Evolutionary conservation across 2,329 filamentous ascomycete genomes (phyloP), one percentile per base, ranked within the genome.

Genomic region (Trichoderma sp.): DNA sequence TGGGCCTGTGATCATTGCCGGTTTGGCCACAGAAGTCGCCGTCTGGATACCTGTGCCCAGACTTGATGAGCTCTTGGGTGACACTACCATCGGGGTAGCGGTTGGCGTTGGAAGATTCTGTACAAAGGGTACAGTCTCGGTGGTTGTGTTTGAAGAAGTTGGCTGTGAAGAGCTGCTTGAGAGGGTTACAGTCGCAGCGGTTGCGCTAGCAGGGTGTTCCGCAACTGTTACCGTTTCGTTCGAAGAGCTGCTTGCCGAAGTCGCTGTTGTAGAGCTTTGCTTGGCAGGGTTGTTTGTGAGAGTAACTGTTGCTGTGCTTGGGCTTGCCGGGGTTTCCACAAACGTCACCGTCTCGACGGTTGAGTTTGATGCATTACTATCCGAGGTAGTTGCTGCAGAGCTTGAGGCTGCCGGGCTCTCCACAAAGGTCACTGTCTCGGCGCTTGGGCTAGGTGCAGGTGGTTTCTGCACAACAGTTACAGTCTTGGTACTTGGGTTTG

Each of bases 1-100:
- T 20, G 77, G 72, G 36, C 75, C 74, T 6, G 78, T 79, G 58
- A 78, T 72, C 26, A 8, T 34, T 59, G 55, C 32, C 2, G 17
- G 7, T 6, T 39, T 68, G 30, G 23, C 73, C 50, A 32, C 53
- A 68, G 57, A 58, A 6, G 53, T 28, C 8, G 59, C 30, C 30
- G 30, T 59, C 30, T 59, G 57, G 30, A 15, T 4, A 23, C 34
- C 34, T 36, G 34, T 36, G 15, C 57, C 32, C 17, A 20, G 30
- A n/a, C n/a, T 34, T 3, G 17, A 32, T 20, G 57, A 34, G 6
- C 5, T 23, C 26, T 11, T 59, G 28, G 30, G 30, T 0, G 17
- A 23, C 11, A 53, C 47, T 12, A 23, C 47, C 47, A 13, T 5
- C 7, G 57, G 17, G 12, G 57, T 20, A 6, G 57, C 32, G 30